Conservation (phyloP, 306 rosid genomes). For the Corylus heterophylla region DNA sequence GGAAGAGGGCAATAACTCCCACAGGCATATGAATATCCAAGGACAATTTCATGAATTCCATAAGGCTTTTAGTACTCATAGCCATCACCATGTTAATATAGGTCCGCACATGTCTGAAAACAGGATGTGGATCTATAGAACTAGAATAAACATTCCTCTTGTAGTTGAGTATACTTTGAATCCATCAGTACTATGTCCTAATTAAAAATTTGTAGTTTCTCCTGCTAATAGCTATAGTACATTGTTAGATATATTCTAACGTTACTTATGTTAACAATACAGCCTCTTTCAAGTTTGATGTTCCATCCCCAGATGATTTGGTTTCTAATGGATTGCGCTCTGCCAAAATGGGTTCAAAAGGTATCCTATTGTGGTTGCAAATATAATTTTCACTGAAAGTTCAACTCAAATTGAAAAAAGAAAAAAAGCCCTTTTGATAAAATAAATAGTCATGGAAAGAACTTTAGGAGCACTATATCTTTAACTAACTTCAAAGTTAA, state of each 20-base stretch:
- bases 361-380: slow-evolving; percentile 36
- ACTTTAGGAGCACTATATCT: neutral
- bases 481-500: neutral
- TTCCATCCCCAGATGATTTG: slow-evolving; percentile 93
- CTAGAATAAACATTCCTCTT: slow-evolving; percentile 33
- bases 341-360: slow-evolving; percentile 74
- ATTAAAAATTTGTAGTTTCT: slow-evolving; percentile 12
- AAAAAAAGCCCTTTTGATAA: slow-evolving; percentile 6
- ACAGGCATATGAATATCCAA: slow-evolving; percentile 64
- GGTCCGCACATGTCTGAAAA: slow-evolving; percentile 63
- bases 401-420: slow-evolving; percentile 11
- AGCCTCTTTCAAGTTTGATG: slow-evolving; percentile 88
- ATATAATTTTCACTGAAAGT: slow-evolving; percentile 10
- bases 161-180: slow-evolving; percentile 27
- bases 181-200: slow-evolving; percentile 15
- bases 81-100: slow-evolving; percentile 54
- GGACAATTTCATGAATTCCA: slow-evolving; percentile 65
- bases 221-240: slow-evolving; percentile 15
- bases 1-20: slow-evolving; percentile 57
- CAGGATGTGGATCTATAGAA: slow-evolving; percentile 43
- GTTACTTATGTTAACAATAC: slow-evolving; percentile 31
- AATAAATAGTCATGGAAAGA: neutral
- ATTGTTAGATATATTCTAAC: slow-evolving; percentile 36
- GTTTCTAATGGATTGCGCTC: slow-evolving; percentile 66
- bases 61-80: slow-evolving; percentile 54